Evolutionary conservation across 2,329 filamentous ascomycete species (phyloP), one percentile per base, ranked within the genome.

Genomic region (Talaromyces sp.): DNA sequence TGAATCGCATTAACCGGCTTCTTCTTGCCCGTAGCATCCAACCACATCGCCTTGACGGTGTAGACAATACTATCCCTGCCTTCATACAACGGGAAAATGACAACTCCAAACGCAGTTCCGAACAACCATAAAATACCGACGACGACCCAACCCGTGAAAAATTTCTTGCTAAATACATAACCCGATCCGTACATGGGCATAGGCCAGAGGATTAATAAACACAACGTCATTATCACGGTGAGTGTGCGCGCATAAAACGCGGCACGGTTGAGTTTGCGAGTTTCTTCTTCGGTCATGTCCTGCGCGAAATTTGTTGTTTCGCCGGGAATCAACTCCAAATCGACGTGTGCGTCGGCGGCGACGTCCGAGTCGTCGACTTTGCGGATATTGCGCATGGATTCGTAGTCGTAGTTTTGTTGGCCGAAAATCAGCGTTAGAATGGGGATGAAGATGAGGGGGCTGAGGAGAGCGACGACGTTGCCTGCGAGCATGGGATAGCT

Each of bases 101-200:
- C 92, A 0, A 97, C 92, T 10, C 87, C 89, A 64, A 89, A 82
- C 1, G 88, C 80, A 2, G 88, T 90, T 71, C 85, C 87, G 75
- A 93, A 92, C 70, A 94, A 84, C 91, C 91, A 95, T 49, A 93
- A 81, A 63, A 95, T 91, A 10, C 89, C 90, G 8, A 92, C 86
- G 1, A 87, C 83, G 11, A 93, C 86, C 91, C 91, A 94, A 54
- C 91, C 91, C 0, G 90, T 91, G 78, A 94, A 95, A 82, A 95
- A 95, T 27, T 83, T 83, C 81, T 91, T 90, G 76, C 84, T 88
- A 79, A 95, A 96, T 63, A 97, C 85, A 74, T 97, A 97, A 0
- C 86, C 86, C 0, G 84, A 84, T 11, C 92, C 93, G 73, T 95
- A 97, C 87, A 97, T 88, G 1, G 93, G 93, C 85, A 97, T 94